These are phyloP conservation scores for Kluyveromyces sp. DNA, from an alignment of 1,139 yeast species.

Conservation along the genomic window DNA sequence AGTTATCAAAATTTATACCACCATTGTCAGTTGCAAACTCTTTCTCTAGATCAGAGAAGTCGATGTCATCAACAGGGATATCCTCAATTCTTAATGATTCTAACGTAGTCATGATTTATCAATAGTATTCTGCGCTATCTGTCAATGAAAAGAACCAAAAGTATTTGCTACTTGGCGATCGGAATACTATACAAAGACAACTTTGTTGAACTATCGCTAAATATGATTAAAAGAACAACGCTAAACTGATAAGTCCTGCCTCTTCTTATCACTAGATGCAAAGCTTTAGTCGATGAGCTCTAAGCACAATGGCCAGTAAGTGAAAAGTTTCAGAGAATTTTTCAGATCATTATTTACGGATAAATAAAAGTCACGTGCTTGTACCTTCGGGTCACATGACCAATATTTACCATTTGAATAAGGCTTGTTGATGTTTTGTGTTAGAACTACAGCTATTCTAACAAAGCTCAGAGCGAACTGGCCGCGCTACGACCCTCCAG, in stretches of 20 bases:
- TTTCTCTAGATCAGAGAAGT: slow-evolving; percentile 81
- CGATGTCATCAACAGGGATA: slow-evolving; percentile 59
- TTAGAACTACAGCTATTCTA: neutral
- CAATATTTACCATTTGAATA: neutral
- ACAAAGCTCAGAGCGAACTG: too few relatives aligned
- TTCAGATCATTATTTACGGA: slow-evolving; percentile 5
- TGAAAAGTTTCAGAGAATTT: neutral
- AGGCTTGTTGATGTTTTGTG: neutral
- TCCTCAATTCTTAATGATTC: slow-evolving; percentile 34
- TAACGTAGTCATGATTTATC: slow-evolving; percentile 8
- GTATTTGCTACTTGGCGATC: too few relatives aligned
- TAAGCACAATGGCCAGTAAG: too few relatives aligned
- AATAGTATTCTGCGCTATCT: neutral
- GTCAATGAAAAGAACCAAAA: neutral
- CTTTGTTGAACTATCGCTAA: too few relatives aligned
- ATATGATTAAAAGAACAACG: too few relatives aligned
- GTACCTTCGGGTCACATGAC: neutral
- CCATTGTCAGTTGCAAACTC: slow-evolving; percentile 52
- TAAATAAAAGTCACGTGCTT: too few relatives aligned
- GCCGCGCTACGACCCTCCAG: too few relatives aligned
- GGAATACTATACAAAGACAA: too few relatives aligned
- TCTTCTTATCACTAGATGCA: too few relatives aligned
- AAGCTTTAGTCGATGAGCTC: too few relatives aligned
- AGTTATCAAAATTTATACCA: slow-evolving; percentile 64
- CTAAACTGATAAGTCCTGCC: too few relatives aligned